These are phyloP conservation scores for Oryza glumipatula DNA, from an alignment of 176 grass and related monocot genomes.

Conservation along the genomic window DNA sequence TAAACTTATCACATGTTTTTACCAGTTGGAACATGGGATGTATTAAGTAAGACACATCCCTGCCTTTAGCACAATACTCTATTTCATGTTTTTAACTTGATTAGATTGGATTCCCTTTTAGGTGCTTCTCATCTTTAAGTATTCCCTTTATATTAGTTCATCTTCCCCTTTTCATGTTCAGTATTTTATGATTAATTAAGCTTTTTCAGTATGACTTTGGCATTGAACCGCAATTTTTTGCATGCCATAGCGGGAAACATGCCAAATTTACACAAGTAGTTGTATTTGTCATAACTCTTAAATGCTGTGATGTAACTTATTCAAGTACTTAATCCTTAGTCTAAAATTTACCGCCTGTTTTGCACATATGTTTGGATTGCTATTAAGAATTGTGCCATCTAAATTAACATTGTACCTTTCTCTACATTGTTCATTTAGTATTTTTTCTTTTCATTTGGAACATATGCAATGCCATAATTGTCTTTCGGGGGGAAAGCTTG, in stretches of 20 bases:
- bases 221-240: background rate
- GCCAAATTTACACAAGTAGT: background rate
- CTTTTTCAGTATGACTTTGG: background rate
- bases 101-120: slow-evolving; percentile 1
- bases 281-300: background rate
- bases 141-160: background rate
- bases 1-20: slow-evolving; percentile 19
- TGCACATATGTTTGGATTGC: background rate
- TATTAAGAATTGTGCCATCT: background rate
- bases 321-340: background rate
- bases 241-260: background rate
- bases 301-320: background rate
- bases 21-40: background rate
- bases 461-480: background rate
- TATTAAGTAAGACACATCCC: slow-evolving; percentile 15
- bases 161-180: background rate
- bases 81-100: slow-evolving; percentile 7
- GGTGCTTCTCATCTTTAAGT: slow-evolving; percentile 19
- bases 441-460: background rate
- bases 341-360: background rate
- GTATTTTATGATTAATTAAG: background rate
- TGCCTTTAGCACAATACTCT: background rate
- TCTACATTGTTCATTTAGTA: background rate
- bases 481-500: background rate
- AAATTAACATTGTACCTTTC: background rate